Conservation (phyloP, 1,284 basidiomycete genomes). For the Pyrrhoderma noxium region DNA sequence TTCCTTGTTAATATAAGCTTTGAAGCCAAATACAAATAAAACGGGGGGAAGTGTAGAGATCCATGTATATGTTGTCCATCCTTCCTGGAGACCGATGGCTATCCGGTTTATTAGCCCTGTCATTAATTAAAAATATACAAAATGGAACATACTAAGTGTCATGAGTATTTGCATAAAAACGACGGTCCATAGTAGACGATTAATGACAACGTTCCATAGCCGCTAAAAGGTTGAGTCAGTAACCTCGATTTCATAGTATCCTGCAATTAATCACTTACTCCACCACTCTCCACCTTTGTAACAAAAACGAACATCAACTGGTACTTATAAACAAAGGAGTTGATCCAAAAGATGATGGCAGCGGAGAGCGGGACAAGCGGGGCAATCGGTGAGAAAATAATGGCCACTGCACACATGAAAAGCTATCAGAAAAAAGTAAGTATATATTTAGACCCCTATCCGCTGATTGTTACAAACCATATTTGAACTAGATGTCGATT, state of each 20-base stretch:
- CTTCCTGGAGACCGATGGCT: constrained; percentile 83
- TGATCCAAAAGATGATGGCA: constrained; percentile 78
- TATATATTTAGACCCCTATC: neutral
- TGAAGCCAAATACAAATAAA: constrained; percentile 71
- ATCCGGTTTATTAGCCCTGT: constrained; percentile 13
- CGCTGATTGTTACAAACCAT: constrained; percentile 36
- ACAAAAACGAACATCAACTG: constrained; percentile 91
- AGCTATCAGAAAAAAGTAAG: constrained; percentile 36
- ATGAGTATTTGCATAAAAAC: constrained; percentile 82
- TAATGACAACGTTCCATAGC: constrained; percentile 88
- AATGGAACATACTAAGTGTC: constrained; percentile 66
- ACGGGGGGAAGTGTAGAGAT: constrained; percentile 69
- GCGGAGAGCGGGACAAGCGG: constrained; percentile 78
- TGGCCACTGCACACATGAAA: constrained; percentile 80
- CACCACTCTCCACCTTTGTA: constrained; percentile 85
- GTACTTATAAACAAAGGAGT: constrained; percentile 81
- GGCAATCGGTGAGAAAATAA: constrained; percentile 89
- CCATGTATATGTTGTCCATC: constrained; percentile 69
- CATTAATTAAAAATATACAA: neutral
- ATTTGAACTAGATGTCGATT: constrained; percentile 44
- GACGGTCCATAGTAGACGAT: constrained; percentile 70
- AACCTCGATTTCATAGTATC: neutral
- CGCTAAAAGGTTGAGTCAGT: constrained; percentile 40
- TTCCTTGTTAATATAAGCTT: constrained; percentile 66
- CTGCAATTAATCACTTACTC: constrained; percentile 43